Conservation (phyloP, 805 yeast species). For the Saccharomycopsis fodiens region DNA sequence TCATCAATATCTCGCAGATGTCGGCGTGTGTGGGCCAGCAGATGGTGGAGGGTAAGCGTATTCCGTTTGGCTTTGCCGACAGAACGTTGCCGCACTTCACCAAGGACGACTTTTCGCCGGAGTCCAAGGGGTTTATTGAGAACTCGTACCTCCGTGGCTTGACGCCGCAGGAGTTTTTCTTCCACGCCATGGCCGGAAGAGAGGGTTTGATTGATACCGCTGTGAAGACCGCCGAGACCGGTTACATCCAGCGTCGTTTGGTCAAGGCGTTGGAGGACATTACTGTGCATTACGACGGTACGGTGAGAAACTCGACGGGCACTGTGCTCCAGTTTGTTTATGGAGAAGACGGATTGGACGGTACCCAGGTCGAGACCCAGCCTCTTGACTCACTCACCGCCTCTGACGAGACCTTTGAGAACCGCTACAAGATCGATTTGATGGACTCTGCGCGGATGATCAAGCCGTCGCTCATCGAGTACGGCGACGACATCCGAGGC, state of each 20-base stretch:
- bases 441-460: conserved; percentile 60
- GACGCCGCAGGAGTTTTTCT: conserved; percentile 97
- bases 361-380: conserved; percentile 95
- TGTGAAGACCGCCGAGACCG: conserved; percentile 98
- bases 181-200: conserved; percentile 99
- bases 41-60: conserved; percentile 99
- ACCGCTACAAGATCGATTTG: conserved; percentile 78
- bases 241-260: conserved; percentile 96
- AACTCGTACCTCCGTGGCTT: conserved; percentile 95
- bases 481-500: conserved; percentile 86
- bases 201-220: conserved; percentile 99
- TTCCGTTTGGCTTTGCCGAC: conserved; percentile 94
- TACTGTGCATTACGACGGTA: conserved; percentile 97
- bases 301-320: conserved; percentile 95
- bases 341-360: conserved; percentile 99
- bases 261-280: conserved; percentile 95
- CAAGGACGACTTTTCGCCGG: conserved; percentile 97
- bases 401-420: conserved; percentile 73
- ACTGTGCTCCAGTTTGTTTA: conserved; percentile 92
- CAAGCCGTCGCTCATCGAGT: conserved; percentile 70
- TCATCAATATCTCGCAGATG: conserved; percentile 98
- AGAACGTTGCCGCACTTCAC: conserved; percentile 97
- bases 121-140: conserved; percentile 96
- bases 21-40: conserved; percentile 99
- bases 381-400: conserved; percentile 94